Evolutionary conservation across 768 basidiomycete genomes (phyloP).

Genomic region (Suillus subalutaceus): DNA sequence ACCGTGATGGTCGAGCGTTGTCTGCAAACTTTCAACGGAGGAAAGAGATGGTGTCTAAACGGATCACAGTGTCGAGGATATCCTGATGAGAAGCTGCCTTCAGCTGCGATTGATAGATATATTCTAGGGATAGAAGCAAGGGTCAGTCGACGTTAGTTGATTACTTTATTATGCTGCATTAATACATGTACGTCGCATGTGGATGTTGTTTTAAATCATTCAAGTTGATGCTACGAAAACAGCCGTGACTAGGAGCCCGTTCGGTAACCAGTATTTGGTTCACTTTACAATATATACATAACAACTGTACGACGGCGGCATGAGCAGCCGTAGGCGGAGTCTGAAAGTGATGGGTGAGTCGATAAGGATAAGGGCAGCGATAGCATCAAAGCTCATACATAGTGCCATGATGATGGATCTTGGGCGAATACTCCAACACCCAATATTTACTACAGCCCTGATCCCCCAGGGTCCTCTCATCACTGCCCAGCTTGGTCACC

Average conservation of each 20-base stretch:
- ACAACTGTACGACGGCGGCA: background rate
- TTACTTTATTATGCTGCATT: background rate
- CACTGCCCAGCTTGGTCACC: too few species aligned
- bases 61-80: background rate
- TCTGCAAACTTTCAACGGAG: background rate
- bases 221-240: background rate
- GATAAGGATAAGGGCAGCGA: too few species aligned
- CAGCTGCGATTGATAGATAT: background rate
- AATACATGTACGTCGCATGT: background rate
- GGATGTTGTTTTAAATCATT: background rate
- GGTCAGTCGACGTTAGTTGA: background rate
- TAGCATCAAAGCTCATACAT: too few species aligned
- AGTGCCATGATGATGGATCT: too few species aligned
- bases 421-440: too few species aligned
- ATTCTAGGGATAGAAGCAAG: background rate
- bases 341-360: too few species aligned
- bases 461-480: too few species aligned
- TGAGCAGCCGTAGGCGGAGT: background rate
- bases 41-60: background rate
- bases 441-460: too few species aligned
- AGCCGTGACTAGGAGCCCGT: too few species aligned
- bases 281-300: too few species aligned
- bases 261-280: too few species aligned
- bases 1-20: background rate
- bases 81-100: background rate